These are phyloP conservation scores for Forsythia viridissima DNA, from an alignment of 257 asterid genomes.

Conservation along the genomic window DNA sequence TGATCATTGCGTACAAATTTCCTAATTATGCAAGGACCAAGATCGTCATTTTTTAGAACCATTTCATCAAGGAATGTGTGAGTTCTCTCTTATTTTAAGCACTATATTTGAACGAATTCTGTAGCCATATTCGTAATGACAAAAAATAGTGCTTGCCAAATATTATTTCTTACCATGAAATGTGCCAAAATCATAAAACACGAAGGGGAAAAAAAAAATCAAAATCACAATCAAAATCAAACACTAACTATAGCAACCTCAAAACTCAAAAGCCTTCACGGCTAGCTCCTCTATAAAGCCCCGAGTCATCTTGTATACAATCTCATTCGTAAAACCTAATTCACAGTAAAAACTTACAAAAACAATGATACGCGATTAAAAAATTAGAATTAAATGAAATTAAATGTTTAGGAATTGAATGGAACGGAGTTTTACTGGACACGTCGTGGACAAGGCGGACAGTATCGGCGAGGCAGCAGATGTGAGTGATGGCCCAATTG, in stretches of 20 bases:
- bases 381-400: neutral
- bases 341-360: neutral
- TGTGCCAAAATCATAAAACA: neutral
- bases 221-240: no score
- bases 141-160: no score
- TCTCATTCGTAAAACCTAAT: slow-evolving; percentile 52
- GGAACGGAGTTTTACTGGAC: slow-evolving; percentile 42
- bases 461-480: neutral
- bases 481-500: neutral
- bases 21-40: no score
- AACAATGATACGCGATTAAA: neutral
- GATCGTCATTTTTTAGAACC: no score
- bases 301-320: slow-evolving; percentile 65
- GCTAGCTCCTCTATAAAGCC: slow-evolving; percentile 79
- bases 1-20: no score
- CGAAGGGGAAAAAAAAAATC: neutral
- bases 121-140: no score
- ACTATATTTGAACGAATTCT: no score
- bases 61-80: no score
- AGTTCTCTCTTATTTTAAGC: no score
- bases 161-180: neutral
- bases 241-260: slow-evolving; percentile 80
- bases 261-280: slow-evolving; percentile 63
- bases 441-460: slow-evolving; percentile 62
- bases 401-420: no score